Base-by-base conservation (phyloP, 257 asterid species). In the Solanum microdontum region DNA sequence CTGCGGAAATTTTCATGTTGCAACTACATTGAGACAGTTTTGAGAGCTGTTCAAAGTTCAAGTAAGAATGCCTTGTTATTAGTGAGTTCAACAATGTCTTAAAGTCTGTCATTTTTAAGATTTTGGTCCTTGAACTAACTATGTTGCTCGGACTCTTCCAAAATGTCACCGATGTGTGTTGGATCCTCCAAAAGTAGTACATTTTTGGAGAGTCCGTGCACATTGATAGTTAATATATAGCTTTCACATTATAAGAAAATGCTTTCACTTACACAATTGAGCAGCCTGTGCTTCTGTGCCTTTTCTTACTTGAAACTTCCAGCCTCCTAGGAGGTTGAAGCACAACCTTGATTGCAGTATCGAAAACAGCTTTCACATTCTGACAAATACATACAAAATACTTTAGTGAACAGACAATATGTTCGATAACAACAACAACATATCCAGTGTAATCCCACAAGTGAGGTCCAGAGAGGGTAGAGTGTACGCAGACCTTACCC, bases 341-440 rank as follows among this genome's bases (percentile, higher is more conserved):
- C 90, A 97, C 99, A 87, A 93, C 98, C 91, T 96, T 96, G 48
- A 96, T 94, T 28, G 99, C 97, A 62, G 98, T 95, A 87, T 96
- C 98, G 28, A 96, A 96, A 79, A 96, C 98, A 88, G 96, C 97
- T 89, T 96, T 96, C 92, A 96, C 99, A 89, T 96, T 96, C 99
- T 96, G 87, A 77, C 32, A 83, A 85, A 80, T 30, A 66, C 28
- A 8, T 39, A 40, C 30, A 4, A n/a, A 84, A 60, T 36, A 10
- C 7, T n/a, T 69, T 40, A 43, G 66, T 43, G 60, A 77, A 77
- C 84, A 12, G 23, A 5, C 33, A 0, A n/a, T 23, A 34, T n/a
- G 34, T 39, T 36, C 6, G 60, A 77, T 77, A 40, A 73, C 80
- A 64, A 24, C 32, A 55, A 17, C 64, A 48, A 48, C 3, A 62